A percentile compares a stretch with the other conserved stretches of the same genome.
Evolutionary conservation across 495 filamentous ascomycete genomes (phyloP).

Genomic region (Neurospora intermedia): DNA sequence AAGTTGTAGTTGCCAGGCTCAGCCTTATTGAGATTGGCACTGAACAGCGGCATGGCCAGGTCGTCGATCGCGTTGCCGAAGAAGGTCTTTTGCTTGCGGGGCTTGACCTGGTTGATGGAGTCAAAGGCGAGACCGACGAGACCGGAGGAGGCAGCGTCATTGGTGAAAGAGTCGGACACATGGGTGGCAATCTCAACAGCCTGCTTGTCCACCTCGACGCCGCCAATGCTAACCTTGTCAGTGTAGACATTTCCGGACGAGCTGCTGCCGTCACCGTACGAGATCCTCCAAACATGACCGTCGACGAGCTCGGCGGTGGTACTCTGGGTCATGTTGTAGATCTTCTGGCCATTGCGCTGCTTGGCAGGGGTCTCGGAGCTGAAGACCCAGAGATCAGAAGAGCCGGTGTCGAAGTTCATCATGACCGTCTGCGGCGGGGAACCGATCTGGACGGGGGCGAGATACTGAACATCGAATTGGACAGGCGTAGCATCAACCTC

Average conservation of each 20-base stretch:
- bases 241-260: constrained; percentile 62
- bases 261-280: constrained; percentile 62
- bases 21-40: constrained; percentile 54
- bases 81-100: constrained; percentile 56
- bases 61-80: constrained; percentile 56
- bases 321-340: constrained; percentile 45
- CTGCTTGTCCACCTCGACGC: constrained; percentile 52
- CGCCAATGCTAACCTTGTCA: constrained; percentile 68
- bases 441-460: constrained; percentile 57
- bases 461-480: constrained; percentile 56
- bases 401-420: constrained; percentile 69
- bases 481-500: constrained; percentile 29
- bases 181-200: constrained; percentile 60
- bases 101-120: constrained; percentile 58
- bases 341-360: constrained; percentile 40
- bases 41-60: constrained; percentile 59
- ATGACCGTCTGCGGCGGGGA: constrained; percentile 59
- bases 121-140: constrained; percentile 70
- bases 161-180: constrained; percentile 54
- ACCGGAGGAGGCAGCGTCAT: constrained; percentile 51
- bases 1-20: constrained; percentile 20
- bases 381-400: constrained; percentile 60
- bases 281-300: constrained; percentile 55
- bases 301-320: constrained; percentile 37
- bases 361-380: constrained; percentile 32